Evolutionary conservation across 176 grass and related monocot genomes (phyloP).

Genomic region (Dactylis glomerata): DNA sequence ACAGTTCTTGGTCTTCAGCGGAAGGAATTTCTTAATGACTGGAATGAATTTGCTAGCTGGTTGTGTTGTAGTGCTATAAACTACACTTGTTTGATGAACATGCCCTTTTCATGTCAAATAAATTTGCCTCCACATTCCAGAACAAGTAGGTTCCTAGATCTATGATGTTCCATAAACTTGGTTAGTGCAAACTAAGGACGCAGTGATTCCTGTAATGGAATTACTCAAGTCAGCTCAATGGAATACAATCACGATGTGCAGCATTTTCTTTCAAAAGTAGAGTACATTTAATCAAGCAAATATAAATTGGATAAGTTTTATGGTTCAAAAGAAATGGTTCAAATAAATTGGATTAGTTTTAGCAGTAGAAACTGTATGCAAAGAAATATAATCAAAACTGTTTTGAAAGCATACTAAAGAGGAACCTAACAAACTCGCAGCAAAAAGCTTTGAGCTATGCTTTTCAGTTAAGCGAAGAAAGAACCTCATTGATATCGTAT

Average conservation of each 20-base stretch:
- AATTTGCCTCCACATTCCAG: too few species aligned
- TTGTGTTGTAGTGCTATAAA: too few species aligned
- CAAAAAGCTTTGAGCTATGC: not conserved
- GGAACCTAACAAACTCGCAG: not conserved
- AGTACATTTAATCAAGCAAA: not conserved
- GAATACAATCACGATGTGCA: not conserved
- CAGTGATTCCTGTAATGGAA: conserved; percentile 59
- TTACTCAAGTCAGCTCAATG: not conserved
- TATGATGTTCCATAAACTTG: conserved; percentile 23
- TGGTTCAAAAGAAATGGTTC: not conserved
- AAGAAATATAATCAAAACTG: not conserved
- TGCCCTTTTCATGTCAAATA: too few species aligned
- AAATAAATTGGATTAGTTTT: not conserved
- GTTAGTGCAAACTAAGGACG: conserved; percentile 86
- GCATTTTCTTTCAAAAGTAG: not conserved
- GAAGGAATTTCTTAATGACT: too few species aligned
- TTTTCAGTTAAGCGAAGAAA: not conserved
- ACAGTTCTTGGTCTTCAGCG: too few species aligned
- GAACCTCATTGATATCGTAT: conserved; percentile 95
- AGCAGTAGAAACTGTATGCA: not conserved
- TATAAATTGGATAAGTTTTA: too few species aligned
- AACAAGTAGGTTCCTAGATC: too few species aligned
- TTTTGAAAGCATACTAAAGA: not conserved
- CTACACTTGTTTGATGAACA: too few species aligned
- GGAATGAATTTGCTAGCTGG: too few species aligned